phyloP scores from a whole-genome alignment of 768 basidiomycete genomes.

The Mrakia hoshinonis region DNA sequence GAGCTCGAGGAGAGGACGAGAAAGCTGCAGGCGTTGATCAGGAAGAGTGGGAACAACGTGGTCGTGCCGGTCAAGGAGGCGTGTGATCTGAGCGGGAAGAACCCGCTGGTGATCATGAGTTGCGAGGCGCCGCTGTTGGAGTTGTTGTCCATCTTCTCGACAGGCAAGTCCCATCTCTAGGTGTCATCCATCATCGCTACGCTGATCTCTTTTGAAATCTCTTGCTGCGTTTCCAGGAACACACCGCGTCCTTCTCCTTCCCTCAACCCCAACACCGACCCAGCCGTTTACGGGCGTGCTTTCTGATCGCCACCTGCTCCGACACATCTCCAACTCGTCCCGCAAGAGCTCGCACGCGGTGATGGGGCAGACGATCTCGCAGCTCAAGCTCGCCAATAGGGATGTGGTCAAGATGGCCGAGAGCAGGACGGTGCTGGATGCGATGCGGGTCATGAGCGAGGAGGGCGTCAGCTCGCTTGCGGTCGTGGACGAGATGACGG shows the following conservation, averaged over 20 bases:
- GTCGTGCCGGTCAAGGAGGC: neutral
- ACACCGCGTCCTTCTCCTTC: slow-evolving; percentile 6
- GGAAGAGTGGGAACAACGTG: neutral
- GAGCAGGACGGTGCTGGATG: neutral
- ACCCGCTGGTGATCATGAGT: neutral
- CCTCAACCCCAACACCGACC: neutral
- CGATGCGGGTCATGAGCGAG: neutral
- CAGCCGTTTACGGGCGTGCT: neutral
- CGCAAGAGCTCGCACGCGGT: neutral
- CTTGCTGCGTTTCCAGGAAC: neutral
- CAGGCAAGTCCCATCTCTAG: neutral
- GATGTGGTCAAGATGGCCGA: slow-evolving; percentile 2
- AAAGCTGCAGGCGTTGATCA: slow-evolving; percentile 5
- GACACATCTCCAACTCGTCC: slow-evolving; percentile 8
- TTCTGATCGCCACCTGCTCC: neutral
- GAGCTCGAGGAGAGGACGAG: slow-evolving; percentile 4
- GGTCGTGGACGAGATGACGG: neutral
- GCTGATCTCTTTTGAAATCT: neutral
- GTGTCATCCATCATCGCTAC: neutral
- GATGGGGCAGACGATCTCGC: neutral
- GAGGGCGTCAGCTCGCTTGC: slow-evolving; percentile 16
- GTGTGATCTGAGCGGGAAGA: neutral
- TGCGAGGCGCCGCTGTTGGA: neutral
- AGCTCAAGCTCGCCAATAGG: neutral
- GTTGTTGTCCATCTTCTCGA: slow-evolving; percentile 10